Percentiles rank a stretch among this genome's conserved stretches.
Evolutionary conservation across 768 basidiomycete genomes (phyloP).

Genomic region (Mycena alexandri): DNA sequence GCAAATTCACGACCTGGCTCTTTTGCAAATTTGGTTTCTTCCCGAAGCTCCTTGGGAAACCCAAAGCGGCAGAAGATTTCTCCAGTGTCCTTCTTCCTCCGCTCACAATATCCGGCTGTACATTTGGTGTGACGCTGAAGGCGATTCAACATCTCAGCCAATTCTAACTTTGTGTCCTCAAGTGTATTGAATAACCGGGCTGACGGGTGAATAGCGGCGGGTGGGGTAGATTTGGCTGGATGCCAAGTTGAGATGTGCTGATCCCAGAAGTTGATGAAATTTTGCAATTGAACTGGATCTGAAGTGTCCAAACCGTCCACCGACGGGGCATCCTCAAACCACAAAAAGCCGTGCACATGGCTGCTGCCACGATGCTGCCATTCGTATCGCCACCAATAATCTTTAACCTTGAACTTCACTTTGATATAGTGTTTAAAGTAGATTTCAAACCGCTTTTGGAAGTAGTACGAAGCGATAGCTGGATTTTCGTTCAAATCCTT

Average conservation of each 20-base stretch:
- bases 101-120: constrained; percentile 41
- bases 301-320: constrained; percentile 30
- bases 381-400: constrained; percentile 43
- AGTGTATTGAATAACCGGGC: constrained; percentile 26
- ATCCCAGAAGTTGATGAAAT: constrained; percentile 35
- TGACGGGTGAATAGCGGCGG: constrained; percentile 36
- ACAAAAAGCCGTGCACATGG: constrained; percentile 45
- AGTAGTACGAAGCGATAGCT: constrained; percentile 41
- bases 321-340: constrained; percentile 43
- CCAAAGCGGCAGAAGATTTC: constrained; percentile 38
- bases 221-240: constrained; percentile 23
- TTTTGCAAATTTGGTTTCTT: not conserved
- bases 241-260: constrained; percentile 38
- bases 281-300: constrained; percentile 11
- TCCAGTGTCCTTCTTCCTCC: constrained; percentile 36
- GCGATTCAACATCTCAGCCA: constrained; percentile 40
- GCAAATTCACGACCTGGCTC: not conserved
- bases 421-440: constrained; percentile 40
- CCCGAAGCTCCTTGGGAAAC: constrained; percentile 32
- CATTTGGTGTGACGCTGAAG: constrained; percentile 43
- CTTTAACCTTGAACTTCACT: constrained; percentile 35
- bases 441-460: constrained; percentile 39
- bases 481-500: constrained; percentile 43
- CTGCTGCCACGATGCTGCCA: constrained; percentile 42
- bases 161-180: constrained; percentile 40